phyloP scores from a whole-genome alignment of 2,329 filamentous ascomycete species.

The Botrytis byssoidea region DNA sequence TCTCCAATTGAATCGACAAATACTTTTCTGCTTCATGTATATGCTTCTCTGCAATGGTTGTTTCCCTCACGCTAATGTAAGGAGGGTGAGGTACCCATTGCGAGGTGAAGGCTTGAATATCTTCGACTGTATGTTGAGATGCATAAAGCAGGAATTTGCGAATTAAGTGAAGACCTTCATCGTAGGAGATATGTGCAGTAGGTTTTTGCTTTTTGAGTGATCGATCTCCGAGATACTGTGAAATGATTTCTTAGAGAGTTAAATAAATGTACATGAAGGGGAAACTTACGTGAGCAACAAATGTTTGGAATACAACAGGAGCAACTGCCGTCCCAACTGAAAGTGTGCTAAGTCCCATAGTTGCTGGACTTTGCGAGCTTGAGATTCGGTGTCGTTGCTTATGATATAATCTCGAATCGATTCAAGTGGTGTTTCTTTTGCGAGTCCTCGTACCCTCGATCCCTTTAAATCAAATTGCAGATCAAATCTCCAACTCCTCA shows the following conservation, averaged over 20 bases:
- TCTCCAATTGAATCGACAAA: conserved; percentile 72
- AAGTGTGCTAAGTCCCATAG: conserved; percentile 66
- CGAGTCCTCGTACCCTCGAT: not conserved
- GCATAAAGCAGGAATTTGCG: conserved; percentile 82
- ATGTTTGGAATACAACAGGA: conserved; percentile 82
- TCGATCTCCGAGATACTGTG: conserved; percentile 78
- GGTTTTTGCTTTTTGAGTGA: conserved; percentile 72
- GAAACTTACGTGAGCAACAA: conserved; percentile 76
- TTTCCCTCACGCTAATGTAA: conserved; percentile 78
- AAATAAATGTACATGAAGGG: not conserved
- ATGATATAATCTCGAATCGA: not conserved
- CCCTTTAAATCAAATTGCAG: not conserved
- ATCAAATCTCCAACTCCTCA: not conserved
- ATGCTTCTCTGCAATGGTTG: conserved; percentile 62
- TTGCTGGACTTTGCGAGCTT: not conserved
- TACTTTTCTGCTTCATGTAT: conserved; percentile 64
- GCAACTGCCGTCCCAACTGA: conserved; percentile 81
- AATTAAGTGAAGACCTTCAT: conserved; percentile 85
- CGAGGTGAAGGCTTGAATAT: conserved; percentile 84
- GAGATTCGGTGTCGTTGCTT: not conserved
- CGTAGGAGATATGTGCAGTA: conserved; percentile 88
- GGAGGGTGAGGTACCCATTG: conserved; percentile 89
- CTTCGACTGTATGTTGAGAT: conserved; percentile 87
- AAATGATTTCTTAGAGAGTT: conserved; percentile 17
- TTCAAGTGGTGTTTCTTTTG: not conserved